Base-by-base conservation (phyloP, 257 asterid genomes). In the Jaltomata sinuosa region DNA sequence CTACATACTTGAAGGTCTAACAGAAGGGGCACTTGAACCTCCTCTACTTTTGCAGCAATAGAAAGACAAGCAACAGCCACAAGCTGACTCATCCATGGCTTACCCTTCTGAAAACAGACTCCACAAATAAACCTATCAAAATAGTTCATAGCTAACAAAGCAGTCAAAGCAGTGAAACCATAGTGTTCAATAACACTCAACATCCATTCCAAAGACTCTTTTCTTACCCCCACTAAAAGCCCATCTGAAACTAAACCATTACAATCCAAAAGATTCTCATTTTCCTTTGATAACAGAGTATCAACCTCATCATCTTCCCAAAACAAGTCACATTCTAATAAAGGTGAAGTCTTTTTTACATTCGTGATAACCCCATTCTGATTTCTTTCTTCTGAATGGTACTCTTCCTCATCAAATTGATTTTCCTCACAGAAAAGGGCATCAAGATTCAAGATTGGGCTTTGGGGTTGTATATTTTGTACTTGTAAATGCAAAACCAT, bases 61-160 rank as follows among this genome's bases (percentile, higher is more conserved):
- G 96, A 96, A 74, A 94, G 94, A 79, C 97, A 96, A 81, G 99
- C 95, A n/a, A 94, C 97, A 45, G 97, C 93, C 74, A 91, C 93
- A 76, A 96, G 88, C 84, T 93, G 98, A 85, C 92, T 87, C 98
- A 91, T 93, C 98, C 98, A 96, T 19, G 95, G 94, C 91, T 90
- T 93, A 89, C 92, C 99, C 29, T 85, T 90, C 92, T 93, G 94
- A 81, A 94, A 92, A 82, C 83, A 84, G 21, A 76, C 55, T 85
- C 94, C 91, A 0, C 90, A 77, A 10, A 94, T 45, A 78, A 92
- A 93, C 87, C 97, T 89, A 88, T 94, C 97, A 29, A 83, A 94
- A 68, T 92, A 94, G 82, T 89, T 88, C 71, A 89, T 96, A 85
- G 95, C 94, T n/a, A 96, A 87, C 74, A 91, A 87, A 80, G 90